Evolutionary conservation across 78 protist species (phyloP), one percentile per base, ranked within the genome.

Genomic region (Pigoraptor vietnamica): DNA sequence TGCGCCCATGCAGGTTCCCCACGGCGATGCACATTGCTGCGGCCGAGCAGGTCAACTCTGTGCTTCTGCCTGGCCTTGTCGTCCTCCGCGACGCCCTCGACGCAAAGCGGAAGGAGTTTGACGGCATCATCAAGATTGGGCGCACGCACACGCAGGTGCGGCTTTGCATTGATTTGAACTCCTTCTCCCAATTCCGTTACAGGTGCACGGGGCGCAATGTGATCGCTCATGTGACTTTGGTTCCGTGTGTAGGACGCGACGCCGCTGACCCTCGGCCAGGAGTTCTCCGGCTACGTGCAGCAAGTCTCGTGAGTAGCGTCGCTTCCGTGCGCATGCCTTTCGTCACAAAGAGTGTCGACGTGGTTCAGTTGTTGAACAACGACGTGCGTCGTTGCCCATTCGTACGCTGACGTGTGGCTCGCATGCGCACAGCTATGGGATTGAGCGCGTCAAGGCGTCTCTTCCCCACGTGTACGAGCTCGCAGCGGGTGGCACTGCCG

Each of bases 11-110:
- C 67, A 48, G 67, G 67, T 98, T 98, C 96, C 99, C 99, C 84
- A 97, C 98, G 6, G 96, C 96, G 37, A 97, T 97, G 99, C 98
- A 97, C 86, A 96, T 98, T 87, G 98, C 99, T 0, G 97, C 97
- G 24, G 98, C 94, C 23, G 81, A 89, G 88, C 67, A 48, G 67
- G 67, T 48, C 29, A 6, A 48, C 67, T 21, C 29, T 14, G 67
- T 48, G 67, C 67, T 48, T 14, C 6, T 48, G 6, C 67, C 67
- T 14, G 67, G 67, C 14, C 67, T 48, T 14, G 14, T 14, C 67
- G 67, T 48, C 67, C 67, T 48, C 67, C 67, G 14, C 67, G 67
- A 48, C 67, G 67, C 67, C 14, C 67, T 48, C 14, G 67, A 48
- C 14, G 67, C 67, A 6, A 48, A 48, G 67, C 67, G 67, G 29